Evolutionary conservation across 2,329 filamentous ascomycete species (phyloP), one percentile per base, ranked within the genome.

Genomic region (Hypoxylon sp.): DNA sequence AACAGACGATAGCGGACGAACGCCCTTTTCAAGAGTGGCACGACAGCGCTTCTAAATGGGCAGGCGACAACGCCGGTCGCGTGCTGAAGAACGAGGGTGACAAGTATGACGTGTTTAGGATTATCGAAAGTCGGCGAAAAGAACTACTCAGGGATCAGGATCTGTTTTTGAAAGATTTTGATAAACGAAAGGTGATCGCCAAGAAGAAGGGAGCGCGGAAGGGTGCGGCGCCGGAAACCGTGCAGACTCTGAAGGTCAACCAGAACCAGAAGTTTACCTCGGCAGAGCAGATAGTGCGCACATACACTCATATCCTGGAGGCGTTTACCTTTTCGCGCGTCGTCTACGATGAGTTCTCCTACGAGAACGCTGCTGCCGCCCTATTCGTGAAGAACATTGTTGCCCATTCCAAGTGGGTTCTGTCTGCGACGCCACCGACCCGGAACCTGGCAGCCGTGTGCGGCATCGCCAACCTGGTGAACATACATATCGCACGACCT

Each of bases 281-380:
- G 17, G 17, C 26, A 55, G 28, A 28, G 3, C 6, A 34, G 26
- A 34, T 24, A 8, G 15, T 13, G 13, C 20, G 13, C n/a, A 30
- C 2, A 17, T 60, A 51, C 24, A 4, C 56, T 11, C 62, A 67
- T 6, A 56, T 77, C 2, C 67, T 82, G 0, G 78, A 82, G 60
- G 70, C 72, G 39, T 81, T 76, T 62, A 78, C 72, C 32, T 82
- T 73, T 32, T 63, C 75, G 17, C 74, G 79, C 3, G 69, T 81
- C 10, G 72, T 82, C 8, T 78, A 78, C 65, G 80, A 82, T 58
- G 80, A 82, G 61, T 81, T 79, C 64, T 80, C 80, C 0, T 82
- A 81, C 58, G 68, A 75, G 37, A 74, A 79, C 22, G 59, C 61
- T 3, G 26, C 60, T 2, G 69, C 77, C 2, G 64, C 71, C 0